These are phyloP conservation scores for Diaporthe vexans DNA, from an alignment of 2,329 filamentous ascomycete genomes.

Conservation along the genomic window DNA sequence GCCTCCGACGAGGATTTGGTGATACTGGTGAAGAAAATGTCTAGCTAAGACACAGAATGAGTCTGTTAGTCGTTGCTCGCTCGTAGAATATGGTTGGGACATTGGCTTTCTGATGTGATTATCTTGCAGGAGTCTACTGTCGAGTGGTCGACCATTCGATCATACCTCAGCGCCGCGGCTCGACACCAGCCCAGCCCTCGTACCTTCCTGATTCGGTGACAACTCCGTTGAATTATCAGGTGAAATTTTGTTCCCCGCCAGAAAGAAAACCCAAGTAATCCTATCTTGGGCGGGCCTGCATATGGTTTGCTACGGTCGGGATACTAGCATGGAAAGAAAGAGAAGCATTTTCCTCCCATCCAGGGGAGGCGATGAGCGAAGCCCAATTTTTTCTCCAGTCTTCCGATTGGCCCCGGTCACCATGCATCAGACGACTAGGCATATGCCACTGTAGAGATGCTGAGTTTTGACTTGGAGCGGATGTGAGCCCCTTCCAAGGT, in stretches of 20 bases:
- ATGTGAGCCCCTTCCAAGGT: too few relatives aligned
- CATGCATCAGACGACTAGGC: not conserved
- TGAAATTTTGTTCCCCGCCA: not conserved
- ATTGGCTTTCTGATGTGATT: constrained; percentile 5
- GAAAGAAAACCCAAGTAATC: not conserved
- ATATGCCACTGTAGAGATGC: too few relatives aligned
- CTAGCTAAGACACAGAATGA: not conserved
- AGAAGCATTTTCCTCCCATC: too few relatives aligned
- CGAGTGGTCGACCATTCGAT: constrained; percentile 1
- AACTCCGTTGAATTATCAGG: not conserved
- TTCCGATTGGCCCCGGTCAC: not conserved
- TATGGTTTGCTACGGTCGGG: too few relatives aligned
- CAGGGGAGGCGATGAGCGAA: not conserved
- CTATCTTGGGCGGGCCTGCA: not conserved
- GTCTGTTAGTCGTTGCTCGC: not conserved
- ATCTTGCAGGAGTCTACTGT: not conserved
- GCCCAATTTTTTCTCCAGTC: not conserved
- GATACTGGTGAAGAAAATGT: too few relatives aligned
- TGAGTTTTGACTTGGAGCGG: too few relatives aligned
- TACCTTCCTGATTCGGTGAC: constrained; percentile 21
- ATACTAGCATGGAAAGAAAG: too few relatives aligned
- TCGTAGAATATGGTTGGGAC: not conserved
- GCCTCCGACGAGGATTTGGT: too few relatives aligned
- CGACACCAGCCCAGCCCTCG: not conserved
- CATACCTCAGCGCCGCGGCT: constrained; percentile 1